Conservation (phyloP, 176 grass and related monocot species). For the Areca catechu region DNA sequence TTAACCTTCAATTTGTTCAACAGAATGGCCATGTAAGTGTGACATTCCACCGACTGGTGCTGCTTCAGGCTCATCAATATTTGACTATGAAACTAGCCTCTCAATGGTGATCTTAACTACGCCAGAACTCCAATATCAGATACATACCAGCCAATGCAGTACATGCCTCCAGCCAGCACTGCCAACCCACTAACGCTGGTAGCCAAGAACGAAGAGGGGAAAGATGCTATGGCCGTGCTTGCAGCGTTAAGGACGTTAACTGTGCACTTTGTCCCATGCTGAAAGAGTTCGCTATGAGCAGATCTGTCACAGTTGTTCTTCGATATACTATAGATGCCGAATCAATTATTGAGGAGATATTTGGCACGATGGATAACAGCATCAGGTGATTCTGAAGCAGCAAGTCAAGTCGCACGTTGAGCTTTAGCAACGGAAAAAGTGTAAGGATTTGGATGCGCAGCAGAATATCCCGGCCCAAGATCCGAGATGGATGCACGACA, state of each 20-base stretch:
- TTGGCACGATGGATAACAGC: slow-evolving; percentile 39
- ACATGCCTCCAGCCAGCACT: slow-evolving; percentile 34
- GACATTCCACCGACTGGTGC: too few species aligned
- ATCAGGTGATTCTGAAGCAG: slow-evolving; percentile 31
- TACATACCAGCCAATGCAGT: slow-evolving; percentile 6
- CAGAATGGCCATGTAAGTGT: too few species aligned
- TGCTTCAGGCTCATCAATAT: too few species aligned
- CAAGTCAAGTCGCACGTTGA: slow-evolving; percentile 61
- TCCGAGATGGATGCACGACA: too few species aligned
- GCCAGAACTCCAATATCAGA: neutral
- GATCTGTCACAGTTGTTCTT: slow-evolving; percentile 77
- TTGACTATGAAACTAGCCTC: too few species aligned
- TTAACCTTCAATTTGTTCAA: too few species aligned
- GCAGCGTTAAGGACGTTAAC: slow-evolving; percentile 46
- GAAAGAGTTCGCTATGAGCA: slow-evolving; percentile 54
- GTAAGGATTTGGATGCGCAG: too few species aligned
- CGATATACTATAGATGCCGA: slow-evolving; percentile 56
- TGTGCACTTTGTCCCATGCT: slow-evolving; percentile 70
- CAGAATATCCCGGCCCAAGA: too few species aligned
- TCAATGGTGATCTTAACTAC: too few species aligned
- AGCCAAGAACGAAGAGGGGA: slow-evolving; percentile 49
- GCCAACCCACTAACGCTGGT: slow-evolving; percentile 32
- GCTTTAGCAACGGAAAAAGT: slow-evolving; percentile 69
- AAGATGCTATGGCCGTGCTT: slow-evolving; percentile 34
- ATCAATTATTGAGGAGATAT: slow-evolving; percentile 46